Conservation (phyloP, 495 filamentous ascomycete species). For the Penicillium ochrochloron region DNA sequence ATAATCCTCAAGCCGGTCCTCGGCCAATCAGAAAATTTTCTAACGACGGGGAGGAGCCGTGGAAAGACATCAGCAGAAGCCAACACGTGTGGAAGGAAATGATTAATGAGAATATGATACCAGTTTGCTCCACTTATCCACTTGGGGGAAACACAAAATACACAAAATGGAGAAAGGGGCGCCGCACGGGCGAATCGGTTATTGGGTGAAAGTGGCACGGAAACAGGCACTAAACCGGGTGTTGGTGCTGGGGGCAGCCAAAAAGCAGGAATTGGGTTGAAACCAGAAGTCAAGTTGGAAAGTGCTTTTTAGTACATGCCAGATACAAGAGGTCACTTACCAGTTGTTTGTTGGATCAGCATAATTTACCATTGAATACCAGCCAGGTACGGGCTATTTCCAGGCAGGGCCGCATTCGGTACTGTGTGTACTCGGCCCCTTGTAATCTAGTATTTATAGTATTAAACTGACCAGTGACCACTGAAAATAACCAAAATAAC, state of each 20-base stretch:
- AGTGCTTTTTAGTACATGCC: not conserved
- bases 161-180: conserved; percentile 24
- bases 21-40: conserved; percentile 7
- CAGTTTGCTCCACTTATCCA: conserved; percentile 9
- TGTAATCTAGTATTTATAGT: not conserved
- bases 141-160: conserved; percentile 4
- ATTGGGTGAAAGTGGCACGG: conserved; percentile 18
- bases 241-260: not conserved
- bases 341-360: not conserved
- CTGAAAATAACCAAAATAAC: no score
- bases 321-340: not conserved
- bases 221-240: conserved; percentile 20
- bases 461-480: no score
- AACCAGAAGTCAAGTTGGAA: not conserved
- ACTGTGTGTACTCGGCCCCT: conserved; percentile 25
- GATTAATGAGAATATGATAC: not conserved
- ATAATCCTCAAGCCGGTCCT: conserved; percentile 1
- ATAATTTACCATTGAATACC: not conserved
- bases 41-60: not conserved
- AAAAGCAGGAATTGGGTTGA: conserved; percentile 21
- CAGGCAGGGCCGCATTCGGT: conserved; percentile 26
- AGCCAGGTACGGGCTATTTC: conserved; percentile 3
- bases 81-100: conserved; percentile 15
- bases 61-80: not conserved
- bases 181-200: conserved; percentile 13